phyloP scores from a whole-genome alignment of 2,329 filamentous ascomycete species.

The Penicillium corylophilum region DNA sequence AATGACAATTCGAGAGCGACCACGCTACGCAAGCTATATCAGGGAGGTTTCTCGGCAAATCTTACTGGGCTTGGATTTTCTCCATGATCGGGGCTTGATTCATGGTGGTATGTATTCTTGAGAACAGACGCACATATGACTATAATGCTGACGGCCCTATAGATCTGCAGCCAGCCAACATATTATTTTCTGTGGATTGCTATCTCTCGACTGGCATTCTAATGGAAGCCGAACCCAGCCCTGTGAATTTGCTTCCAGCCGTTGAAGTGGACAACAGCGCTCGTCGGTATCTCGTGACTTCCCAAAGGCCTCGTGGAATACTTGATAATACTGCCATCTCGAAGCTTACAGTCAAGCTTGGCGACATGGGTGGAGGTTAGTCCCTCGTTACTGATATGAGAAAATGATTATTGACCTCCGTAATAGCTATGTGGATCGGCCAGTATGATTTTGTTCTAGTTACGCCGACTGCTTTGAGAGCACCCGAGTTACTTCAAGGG shows the following conservation, averaged over 20 bases:
- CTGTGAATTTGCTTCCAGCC: conserved; percentile 5
- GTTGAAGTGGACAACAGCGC: conserved; percentile 10
- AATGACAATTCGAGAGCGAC: conserved; percentile 15
- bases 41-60: conserved; percentile 9
- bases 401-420: neutral
- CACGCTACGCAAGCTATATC: conserved; percentile 12
- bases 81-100: conserved; percentile 4
- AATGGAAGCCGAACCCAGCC: conserved; percentile 3
- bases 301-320: conserved; percentile 1
- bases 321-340: conserved; percentile 5
- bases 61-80: conserved; percentile 4
- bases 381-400: neutral
- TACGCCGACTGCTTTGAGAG: conserved; percentile 1
- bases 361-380: conserved; percentile 14
- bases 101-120: conserved; percentile 7
- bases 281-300: conserved; percentile 7
- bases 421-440: conserved; percentile 1
- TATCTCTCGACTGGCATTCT: neutral
- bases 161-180: conserved; percentile 15
- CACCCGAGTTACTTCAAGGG: neutral
- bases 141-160: neutral
- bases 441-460: neutral
- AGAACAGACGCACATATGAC: neutral
- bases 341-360: conserved; percentile 3
- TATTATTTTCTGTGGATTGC: conserved; percentile 8